Evolutionary conservation across 1,284 basidiomycete genomes (phyloP).

Genomic region (Takashimella koratensis): DNA sequence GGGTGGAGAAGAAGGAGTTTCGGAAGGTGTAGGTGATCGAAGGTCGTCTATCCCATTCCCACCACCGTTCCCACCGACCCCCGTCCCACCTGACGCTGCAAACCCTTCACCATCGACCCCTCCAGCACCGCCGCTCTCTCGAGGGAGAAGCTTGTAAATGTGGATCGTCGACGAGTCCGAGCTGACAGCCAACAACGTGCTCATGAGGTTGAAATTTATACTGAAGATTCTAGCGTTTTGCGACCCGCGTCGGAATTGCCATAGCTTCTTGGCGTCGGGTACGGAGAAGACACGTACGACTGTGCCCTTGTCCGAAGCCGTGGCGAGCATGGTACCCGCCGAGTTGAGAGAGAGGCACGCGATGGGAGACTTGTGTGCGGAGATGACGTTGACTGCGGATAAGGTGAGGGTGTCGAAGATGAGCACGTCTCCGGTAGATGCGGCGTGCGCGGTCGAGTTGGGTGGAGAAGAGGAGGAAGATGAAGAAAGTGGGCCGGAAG

Average conservation of each 20-base stretch:
- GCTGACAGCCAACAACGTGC: constrained; percentile 79
- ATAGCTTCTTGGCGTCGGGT: constrained; percentile 86
- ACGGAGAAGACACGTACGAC: constrained; percentile 93
- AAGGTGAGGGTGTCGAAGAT: constrained; percentile 89
- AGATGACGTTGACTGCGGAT: constrained; percentile 89
- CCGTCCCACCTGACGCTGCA: not conserved
- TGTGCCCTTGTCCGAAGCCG: constrained; percentile 92
- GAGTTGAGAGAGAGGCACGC: constrained; percentile 83
- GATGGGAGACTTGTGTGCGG: constrained; percentile 93
- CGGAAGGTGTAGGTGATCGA: constrained; percentile 28
- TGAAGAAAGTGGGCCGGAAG: constrained; percentile 54
- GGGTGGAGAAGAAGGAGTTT: constrained; percentile 29
- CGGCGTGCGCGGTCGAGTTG: constrained; percentile 38
- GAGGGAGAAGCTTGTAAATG: constrained; percentile 59
- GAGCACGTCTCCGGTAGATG: constrained; percentile 78
- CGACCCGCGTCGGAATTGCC: constrained; percentile 89
- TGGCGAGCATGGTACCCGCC: constrained; percentile 85
- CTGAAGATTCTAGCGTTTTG: constrained; percentile 82
- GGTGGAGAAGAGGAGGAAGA: constrained; percentile 46
- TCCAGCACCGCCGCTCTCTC: constrained; percentile 1
- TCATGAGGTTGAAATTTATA: constrained; percentile 86
- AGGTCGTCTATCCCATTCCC: constrained; percentile 5
- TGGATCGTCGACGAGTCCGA: constrained; percentile 95
- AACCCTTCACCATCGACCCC: not conserved
- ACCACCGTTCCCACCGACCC: not conserved